phyloP scores from a whole-genome alignment of 257 asterid genomes.

The Gentiana macrophylla region DNA sequence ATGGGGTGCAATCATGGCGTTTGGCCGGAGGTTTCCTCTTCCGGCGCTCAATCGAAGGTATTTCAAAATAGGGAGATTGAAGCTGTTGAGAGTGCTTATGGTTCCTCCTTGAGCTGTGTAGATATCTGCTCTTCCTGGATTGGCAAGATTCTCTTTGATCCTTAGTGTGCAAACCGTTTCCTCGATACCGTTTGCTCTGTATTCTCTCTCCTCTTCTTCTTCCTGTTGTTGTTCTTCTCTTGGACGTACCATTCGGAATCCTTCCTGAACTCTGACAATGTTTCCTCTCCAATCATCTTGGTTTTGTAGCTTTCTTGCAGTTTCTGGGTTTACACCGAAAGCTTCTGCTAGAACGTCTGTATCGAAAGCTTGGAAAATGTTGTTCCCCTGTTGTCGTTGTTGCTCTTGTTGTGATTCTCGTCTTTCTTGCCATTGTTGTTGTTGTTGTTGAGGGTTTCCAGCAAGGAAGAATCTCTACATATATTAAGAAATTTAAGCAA shows the following conservation, averaged over 20 bases:
- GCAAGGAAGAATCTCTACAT: conserved; percentile 51
- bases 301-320: conserved; percentile 20
- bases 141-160: conserved; percentile 30
- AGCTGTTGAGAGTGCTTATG: conserved; percentile 36
- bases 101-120: conserved; percentile 54
- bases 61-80: conserved; percentile 40
- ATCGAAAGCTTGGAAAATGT: conserved; percentile 26
- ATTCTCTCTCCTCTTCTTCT: conserved; percentile 1
- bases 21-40: conserved; percentile 38
- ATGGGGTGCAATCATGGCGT: conserved; percentile 40
- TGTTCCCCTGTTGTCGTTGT: conserved; percentile 14
- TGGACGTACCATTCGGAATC: conserved; percentile 24
- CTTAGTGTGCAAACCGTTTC: conserved; percentile 41
- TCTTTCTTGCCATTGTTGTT: conserved; percentile 8
- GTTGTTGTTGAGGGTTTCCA: conserved; percentile 33
- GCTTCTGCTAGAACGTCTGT: conserved; percentile 21
- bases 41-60: conserved; percentile 41
- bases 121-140: conserved; percentile 29
- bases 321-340: conserved; percentile 18
- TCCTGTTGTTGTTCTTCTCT: conserved; percentile 11
- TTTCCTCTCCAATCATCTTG: conserved; percentile 30
- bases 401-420: conserved; percentile 1
- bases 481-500: background rate
- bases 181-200: conserved; percentile 34
- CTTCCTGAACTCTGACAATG: conserved; percentile 29